phyloP scores from a whole-genome alignment of 1,139 yeast genomes.

The Yamadazyma blattariae region DNA sequence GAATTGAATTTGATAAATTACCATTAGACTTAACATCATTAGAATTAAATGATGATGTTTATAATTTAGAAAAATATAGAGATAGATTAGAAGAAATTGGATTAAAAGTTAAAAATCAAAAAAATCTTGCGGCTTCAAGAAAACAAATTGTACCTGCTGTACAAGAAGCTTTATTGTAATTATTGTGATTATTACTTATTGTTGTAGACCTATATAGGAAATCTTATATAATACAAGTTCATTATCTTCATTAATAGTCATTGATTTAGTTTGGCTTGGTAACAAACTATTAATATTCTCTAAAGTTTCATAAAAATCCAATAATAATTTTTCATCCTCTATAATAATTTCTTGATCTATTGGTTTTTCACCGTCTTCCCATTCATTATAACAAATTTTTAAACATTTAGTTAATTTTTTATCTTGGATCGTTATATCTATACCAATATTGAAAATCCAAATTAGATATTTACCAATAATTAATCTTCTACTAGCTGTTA shows the following conservation, averaged over 20 bases:
- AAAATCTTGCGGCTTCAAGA: conserved; percentile 62
- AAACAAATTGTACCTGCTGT: conserved; percentile 81
- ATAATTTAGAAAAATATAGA: conserved; percentile 10
- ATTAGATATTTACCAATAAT: conserved; percentile 63
- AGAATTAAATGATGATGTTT: conserved; percentile 21
- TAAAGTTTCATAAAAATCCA: conserved; percentile 24
- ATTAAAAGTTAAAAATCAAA: conserved; percentile 47
- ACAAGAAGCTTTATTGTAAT: conserved; percentile 21
- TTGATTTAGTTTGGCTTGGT: conserved; percentile 26
- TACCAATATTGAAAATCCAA: conserved; percentile 62
- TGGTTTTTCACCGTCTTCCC: conserved; percentile 4
- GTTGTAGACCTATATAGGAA: conserved; percentile 19
- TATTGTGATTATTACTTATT: no score
- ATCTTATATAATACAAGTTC: conserved; percentile 13
- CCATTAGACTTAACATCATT: conserved; percentile 1
- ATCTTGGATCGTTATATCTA: conserved; percentile 18
- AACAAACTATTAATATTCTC: conserved; percentile 21
- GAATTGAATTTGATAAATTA: conserved; percentile 2
- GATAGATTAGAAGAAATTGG: conserved; percentile 22
- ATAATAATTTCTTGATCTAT: conserved; percentile 17
- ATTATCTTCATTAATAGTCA: conserved; percentile 16
- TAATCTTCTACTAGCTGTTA: conserved; percentile 44
- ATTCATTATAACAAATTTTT: conserved; percentile 39
- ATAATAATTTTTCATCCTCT: conserved; percentile 21
- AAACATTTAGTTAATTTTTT: conserved; percentile 25